Conservation (phyloP, 495 filamentous ascomycete species). For the Pyrenula aspistea region DNA sequence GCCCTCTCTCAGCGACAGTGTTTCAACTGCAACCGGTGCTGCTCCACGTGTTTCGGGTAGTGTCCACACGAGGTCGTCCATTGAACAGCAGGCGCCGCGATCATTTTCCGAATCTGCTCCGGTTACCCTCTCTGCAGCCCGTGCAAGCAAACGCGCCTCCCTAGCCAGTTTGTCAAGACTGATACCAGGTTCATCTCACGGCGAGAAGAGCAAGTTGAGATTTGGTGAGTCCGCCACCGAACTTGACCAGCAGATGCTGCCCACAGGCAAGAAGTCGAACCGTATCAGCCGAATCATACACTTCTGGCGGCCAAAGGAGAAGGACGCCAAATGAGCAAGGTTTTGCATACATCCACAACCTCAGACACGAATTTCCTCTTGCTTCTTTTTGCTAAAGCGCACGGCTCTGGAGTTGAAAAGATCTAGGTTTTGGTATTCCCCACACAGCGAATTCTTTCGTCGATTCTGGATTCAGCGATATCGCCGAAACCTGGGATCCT, state of each 20-base stretch:
- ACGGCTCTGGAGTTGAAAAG: not conserved
- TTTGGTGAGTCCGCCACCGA: constrained; percentile 47
- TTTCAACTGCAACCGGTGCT: constrained; percentile 69
- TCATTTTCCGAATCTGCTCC: constrained; percentile 57
- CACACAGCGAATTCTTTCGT: not conserved
- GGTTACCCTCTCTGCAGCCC: constrained; percentile 35
- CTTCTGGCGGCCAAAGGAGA: constrained; percentile 62
- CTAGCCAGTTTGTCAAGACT: constrained; percentile 77
- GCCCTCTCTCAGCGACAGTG: constrained; percentile 74
- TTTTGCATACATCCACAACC: not conserved
- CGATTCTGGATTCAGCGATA: not conserved
- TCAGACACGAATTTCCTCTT: not conserved
- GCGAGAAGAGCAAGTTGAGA: constrained; percentile 68
- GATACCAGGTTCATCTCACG: constrained; percentile 57
- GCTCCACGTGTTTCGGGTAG: constrained; percentile 33
- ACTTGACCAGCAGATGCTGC: constrained; percentile 9
- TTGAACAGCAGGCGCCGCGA: constrained; percentile 46
- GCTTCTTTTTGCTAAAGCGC: not conserved
- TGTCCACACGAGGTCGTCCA: constrained; percentile 33
- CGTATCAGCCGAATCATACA: constrained; percentile 71
- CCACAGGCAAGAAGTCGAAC: constrained; percentile 50
- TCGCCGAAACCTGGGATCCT: not conserved
- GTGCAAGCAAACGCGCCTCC: constrained; percentile 57
- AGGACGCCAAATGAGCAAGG: constrained; percentile 16
- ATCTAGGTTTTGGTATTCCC: not conserved